Conservation (phyloP, 768 basidiomycete genomes). For the Cubamyces sp. region DNA sequence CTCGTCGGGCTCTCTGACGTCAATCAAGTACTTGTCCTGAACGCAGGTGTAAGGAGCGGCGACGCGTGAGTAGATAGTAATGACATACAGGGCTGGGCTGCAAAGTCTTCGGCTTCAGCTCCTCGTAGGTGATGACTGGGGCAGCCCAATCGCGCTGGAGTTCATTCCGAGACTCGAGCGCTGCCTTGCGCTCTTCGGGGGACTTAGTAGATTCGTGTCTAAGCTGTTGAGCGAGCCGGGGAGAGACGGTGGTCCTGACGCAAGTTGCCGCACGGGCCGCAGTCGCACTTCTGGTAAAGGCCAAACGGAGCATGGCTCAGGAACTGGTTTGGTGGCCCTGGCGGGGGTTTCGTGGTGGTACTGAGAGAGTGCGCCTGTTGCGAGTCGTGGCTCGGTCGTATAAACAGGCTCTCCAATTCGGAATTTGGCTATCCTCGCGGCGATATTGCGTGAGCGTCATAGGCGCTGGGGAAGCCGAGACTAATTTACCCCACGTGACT, state of each 20-base stretch:
- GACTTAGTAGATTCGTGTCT: conserved; percentile 17
- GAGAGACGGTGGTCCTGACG: conserved; percentile 5
- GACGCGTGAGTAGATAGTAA: conserved; percentile 8
- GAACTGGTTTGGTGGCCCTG: too few relatives aligned
- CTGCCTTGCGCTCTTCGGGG: conserved; percentile 11
- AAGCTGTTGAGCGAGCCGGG: conserved; percentile 4
- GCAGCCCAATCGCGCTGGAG: conserved; percentile 77
- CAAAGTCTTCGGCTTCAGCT: conserved; percentile 78
- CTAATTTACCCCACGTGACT: neutral
- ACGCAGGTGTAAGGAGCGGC: neutral
- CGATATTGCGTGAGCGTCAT: neutral
- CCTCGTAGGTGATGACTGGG: conserved; percentile 73
- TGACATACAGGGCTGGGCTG: conserved; percentile 66
- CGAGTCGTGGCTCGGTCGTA: neutral
- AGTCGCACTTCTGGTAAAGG: conserved; percentile 15
- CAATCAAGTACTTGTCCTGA: conserved; percentile 75
- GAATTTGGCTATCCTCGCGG: conserved; percentile 7
- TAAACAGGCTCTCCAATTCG: neutral
- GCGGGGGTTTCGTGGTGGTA: too few relatives aligned
- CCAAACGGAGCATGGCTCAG: conserved; percentile 27
- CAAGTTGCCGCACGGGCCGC: conserved; percentile 1
- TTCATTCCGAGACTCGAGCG: conserved; percentile 44
- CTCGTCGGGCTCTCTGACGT: conserved; percentile 94
- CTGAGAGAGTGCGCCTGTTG: too few relatives aligned
- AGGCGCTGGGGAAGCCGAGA: neutral